These are phyloP conservation scores for Cladosporium oxysporum DNA, from an alignment of 2,329 filamentous ascomycete genomes.

Conservation along the genomic window DNA sequence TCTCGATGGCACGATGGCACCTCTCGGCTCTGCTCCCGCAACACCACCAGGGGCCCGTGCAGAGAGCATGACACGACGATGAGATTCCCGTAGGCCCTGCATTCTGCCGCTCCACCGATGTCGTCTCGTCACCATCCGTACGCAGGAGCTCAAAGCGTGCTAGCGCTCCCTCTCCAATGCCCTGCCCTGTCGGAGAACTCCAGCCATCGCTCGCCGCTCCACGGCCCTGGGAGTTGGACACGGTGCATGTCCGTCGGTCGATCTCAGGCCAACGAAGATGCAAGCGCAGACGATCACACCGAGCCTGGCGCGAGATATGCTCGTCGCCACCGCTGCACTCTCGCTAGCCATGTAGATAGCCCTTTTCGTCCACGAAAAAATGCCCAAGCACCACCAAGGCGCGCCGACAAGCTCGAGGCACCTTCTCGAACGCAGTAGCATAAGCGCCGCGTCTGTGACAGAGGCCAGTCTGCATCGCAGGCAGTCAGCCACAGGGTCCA, in stretches of 20 bases:
- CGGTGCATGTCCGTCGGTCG: not conserved
- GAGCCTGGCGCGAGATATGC: not conserved
- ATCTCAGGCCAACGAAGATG: not conserved
- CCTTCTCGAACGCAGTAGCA: slow-evolving; percentile 10
- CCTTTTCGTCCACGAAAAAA: not conserved
- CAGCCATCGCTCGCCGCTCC: not conserved
- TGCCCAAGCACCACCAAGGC: slow-evolving; percentile 4
- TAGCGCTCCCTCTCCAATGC: not conserved
- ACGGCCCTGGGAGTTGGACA: not conserved
- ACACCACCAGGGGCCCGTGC: not conserved
- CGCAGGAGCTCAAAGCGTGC: not conserved
- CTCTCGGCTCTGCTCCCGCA: slow-evolving; percentile 6
- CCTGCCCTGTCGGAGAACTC: not conserved
- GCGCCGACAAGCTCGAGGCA: not conserved
- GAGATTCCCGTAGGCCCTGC: slow-evolving; percentile 3
- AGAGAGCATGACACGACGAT: slow-evolving; percentile 5
- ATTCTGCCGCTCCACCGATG: slow-evolving; percentile 6
- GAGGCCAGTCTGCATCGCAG: slow-evolving; percentile 2
- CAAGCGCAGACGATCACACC: not conserved
- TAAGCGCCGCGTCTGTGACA: slow-evolving; percentile 5
- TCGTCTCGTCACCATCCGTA: slow-evolving; percentile 12
- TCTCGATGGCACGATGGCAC: slow-evolving; percentile 14
- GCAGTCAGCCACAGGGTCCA: slow-evolving; percentile 7
- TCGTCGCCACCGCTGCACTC: not conserved
- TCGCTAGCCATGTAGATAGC: not conserved